Conservation (phyloP, 2,329 filamentous ascomycete species). For the Biscogniauxia mediterranea region DNA sequence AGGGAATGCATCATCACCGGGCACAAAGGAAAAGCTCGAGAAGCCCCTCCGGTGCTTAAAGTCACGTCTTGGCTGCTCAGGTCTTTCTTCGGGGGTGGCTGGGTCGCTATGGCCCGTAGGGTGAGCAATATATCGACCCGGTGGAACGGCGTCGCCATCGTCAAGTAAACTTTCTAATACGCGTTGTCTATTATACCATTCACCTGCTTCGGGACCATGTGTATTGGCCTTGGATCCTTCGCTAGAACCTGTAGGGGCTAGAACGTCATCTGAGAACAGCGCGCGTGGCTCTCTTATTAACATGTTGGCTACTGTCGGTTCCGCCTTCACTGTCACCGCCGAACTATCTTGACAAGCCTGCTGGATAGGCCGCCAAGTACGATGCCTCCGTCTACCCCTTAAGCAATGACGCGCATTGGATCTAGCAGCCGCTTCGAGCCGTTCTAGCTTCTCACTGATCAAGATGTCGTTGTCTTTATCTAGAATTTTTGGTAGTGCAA, state of each 20-base stretch:
- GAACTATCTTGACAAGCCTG: neutral
- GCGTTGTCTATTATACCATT: conserved; percentile 7
- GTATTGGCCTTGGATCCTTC: neutral
- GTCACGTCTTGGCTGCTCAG: neutral
- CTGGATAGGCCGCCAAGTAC: neutral
- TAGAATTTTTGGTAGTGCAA: conserved; percentile 21
- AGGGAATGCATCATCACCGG: conserved; percentile 20
- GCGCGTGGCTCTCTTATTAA: neutral
- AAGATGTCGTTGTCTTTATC: conserved; percentile 26
- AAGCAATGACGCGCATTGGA: neutral
- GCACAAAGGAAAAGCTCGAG: conserved; percentile 23
- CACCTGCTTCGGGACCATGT: neutral
- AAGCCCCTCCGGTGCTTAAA: conserved; percentile 9
- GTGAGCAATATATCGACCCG: neutral
- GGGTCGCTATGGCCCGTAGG: neutral
- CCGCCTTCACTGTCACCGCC: neutral
- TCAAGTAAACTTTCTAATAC: conserved; percentile 14
- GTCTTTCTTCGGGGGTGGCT: neutral
- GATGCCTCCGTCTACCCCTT: conserved; percentile 4
- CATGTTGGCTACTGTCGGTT: neutral
- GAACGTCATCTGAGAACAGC: conserved; percentile 18
- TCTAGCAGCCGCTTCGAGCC: conserved; percentile 10
- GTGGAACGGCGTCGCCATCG: neutral
- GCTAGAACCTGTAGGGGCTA: neutral
- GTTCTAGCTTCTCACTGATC: conserved; percentile 26